A percentile compares a stretch with the other conserved stretches of the same genome.
Conservation (phyloP, 2,329 filamentous ascomycete genomes). For the Microdochium bolleyi region DNA sequence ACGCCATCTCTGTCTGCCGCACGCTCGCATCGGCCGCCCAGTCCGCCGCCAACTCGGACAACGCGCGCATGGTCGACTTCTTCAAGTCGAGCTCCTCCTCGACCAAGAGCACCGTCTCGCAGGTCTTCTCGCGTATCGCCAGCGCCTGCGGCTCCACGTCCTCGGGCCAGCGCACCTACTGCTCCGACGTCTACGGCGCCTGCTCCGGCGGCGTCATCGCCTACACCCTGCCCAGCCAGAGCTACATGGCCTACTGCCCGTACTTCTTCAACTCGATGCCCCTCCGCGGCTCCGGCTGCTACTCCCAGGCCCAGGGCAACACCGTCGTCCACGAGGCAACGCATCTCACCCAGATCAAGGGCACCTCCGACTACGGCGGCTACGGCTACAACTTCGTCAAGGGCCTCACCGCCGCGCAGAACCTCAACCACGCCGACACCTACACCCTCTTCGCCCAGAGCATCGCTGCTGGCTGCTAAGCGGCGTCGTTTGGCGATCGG, state of each 20-base stretch:
- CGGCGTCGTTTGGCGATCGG: not conserved
- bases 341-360: slow-evolving; percentile 48
- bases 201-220: slow-evolving; percentile 47
- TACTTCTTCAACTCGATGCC: slow-evolving; percentile 49
- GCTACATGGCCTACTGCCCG: slow-evolving; percentile 54
- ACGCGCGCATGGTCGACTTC: slow-evolving; percentile 48
- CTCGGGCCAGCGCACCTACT: slow-evolving; percentile 20
- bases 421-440: slow-evolving; percentile 57
- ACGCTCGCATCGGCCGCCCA: slow-evolving; percentile 45
- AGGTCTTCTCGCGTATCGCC: slow-evolving; percentile 42
- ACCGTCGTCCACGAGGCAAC: slow-evolving; percentile 60
- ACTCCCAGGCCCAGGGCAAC: slow-evolving; percentile 57
- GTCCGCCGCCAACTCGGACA: slow-evolving; percentile 39
- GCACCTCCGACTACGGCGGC: slow-evolving; percentile 51
- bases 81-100: slow-evolving; percentile 50
- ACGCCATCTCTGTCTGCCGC: slow-evolving; percentile 46
- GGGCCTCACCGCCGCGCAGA: slow-evolving; percentile 35
- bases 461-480: not conserved
- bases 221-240: slow-evolving; percentile 47
- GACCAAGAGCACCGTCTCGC: slow-evolving; percentile 39
- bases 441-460: slow-evolving; percentile 27
- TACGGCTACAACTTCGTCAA: slow-evolving; percentile 46
- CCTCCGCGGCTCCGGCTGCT: slow-evolving; percentile 41
- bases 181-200: slow-evolving; percentile 27
- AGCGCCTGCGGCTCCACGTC: slow-evolving; percentile 43